A percentile compares a stretch with the other conserved stretches of the same genome.
Conservation (phyloP, 108 stramenopile genomes). For the Pseudonitzschia multiseries region DNA sequence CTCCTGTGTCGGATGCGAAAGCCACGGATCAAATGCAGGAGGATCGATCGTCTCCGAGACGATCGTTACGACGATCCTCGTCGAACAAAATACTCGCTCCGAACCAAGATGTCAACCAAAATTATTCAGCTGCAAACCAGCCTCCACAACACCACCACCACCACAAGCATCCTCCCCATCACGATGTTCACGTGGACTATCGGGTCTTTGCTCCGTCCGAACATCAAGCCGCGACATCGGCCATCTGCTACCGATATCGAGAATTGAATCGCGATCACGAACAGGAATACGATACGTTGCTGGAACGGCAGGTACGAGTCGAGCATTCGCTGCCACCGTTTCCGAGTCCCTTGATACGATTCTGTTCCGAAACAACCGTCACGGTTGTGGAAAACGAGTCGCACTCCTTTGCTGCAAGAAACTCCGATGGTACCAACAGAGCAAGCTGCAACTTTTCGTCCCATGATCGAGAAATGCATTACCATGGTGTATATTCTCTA, state of each 20-base stretch:
- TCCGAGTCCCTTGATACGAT: slow-evolving; percentile 36
- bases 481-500: slow-evolving; percentile 41
- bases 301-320: slow-evolving; percentile 14
- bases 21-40: not conserved
- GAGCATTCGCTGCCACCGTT: slow-evolving; percentile 34
- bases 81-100: not conserved
- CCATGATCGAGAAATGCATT: slow-evolving; percentile 9
- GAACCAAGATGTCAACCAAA: slow-evolving; percentile 3
- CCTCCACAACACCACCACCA: not conserved
- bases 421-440: not conserved
- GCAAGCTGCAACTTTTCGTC: not conserved
- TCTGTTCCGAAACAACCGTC: slow-evolving; percentile 22
- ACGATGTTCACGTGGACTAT: slow-evolving; percentile 11
- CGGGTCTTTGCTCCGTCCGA: slow-evolving; percentile 31
- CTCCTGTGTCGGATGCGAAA: too few species aligned
- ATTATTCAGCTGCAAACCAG: not conserved
- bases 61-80: not conserved
- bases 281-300: slow-evolving; percentile 9
- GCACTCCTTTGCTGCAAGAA: not conserved
- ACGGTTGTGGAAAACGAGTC: not conserved
- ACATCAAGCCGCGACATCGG: slow-evolving; percentile 11
- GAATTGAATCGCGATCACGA: slow-evolving; percentile 8
- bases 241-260: slow-evolving; percentile 27
- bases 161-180: not conserved
- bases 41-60: not conserved